Conservation (phyloP, 228 moss, liverwort and hornwort species). For the Sphagnum fallax region DNA sequence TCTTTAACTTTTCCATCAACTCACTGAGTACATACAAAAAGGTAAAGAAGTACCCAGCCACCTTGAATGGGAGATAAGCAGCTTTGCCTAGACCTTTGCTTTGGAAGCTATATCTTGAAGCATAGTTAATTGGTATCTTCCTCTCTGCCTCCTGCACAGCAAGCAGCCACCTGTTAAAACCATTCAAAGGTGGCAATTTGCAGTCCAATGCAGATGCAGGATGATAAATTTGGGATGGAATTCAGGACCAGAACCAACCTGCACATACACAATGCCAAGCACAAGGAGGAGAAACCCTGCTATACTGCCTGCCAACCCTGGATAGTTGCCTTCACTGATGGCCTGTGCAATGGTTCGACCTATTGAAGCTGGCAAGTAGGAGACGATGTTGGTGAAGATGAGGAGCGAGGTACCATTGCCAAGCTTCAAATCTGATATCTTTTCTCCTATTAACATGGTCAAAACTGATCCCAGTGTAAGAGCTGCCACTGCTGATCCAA, state of each 20-base stretch:
- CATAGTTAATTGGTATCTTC: conserved; percentile 97
- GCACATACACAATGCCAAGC: conserved; percentile 94
- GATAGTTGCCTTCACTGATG: conserved; percentile 70
- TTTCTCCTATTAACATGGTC: conserved; percentile 83
- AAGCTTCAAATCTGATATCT: conserved; percentile 74
- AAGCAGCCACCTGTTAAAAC: background rate
- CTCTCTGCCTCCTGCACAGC: conserved; percentile 88
- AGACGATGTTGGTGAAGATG: conserved; percentile 94
- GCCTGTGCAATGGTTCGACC: conserved; percentile 85
- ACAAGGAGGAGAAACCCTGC: conserved; percentile 75
- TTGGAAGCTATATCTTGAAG: conserved; percentile 76
- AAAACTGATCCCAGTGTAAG: conserved; percentile 69
- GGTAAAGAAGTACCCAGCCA: conserved; percentile 1
- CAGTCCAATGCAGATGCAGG: too few relatives aligned
- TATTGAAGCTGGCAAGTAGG: conserved; percentile 84
- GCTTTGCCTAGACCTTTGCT: conserved; percentile 86
- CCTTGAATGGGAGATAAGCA: conserved; percentile 98
- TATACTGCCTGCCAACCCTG: conserved; percentile 69
- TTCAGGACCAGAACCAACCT: conserved; percentile 24
- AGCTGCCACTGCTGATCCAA: conserved; percentile 61
- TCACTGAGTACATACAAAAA: background rate
- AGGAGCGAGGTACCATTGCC: conserved; percentile 86
- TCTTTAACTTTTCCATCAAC: background rate
- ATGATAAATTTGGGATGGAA: too few relatives aligned
- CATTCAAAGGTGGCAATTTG: background rate